Evolutionary conservation across 169 alveolate genomes (phyloP), one percentile per base, ranked within the genome.

Genomic region (Cyclospora cayetanensis): DNA sequence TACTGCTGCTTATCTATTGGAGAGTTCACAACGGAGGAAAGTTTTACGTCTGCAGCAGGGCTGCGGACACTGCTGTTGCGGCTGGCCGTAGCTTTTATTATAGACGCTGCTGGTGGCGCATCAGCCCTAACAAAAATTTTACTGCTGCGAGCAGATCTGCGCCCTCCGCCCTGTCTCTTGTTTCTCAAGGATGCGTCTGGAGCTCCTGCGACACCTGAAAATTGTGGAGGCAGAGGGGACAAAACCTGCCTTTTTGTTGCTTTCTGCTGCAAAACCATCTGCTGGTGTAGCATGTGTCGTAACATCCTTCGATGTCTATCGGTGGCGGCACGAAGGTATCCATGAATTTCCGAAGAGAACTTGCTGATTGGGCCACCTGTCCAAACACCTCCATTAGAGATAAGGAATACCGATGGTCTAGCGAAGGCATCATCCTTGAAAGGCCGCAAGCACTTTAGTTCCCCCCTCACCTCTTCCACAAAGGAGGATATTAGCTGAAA

Each of bases 361-460:
- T 43, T 50, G 41, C 34, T 50, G 37, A 74, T 41, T 43, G 82
- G 25, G 34, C 29, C 39, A 20, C 66, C 89, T n/a, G 65, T 80
- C 93, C 93, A 89, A 25, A 52, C 84, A 0, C 93, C 93, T 1
- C 87, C 93, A 55, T 89, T 89, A 11, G 88, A 70, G 68, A 89
- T 74, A 22, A 89, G 93, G 42, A 89, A 89, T 1, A 80, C 88
- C 39, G 93, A 89, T 1, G 93, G 93, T 34, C 93, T 70, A 34
- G 53, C 46, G 72, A 42, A 77, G 0, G 88, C 55, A 15, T 77
- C 88, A 22, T 20, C 34, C 18, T 70, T 77, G 50, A 77, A 53
- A 11, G 88, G 88, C 27, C 50, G 88, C 35, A 77, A 4, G 20
- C 88, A 77, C 88, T 50, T 25, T 20, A 77, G 72, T 34, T 46